These are phyloP conservation scores for Auxenochlorella pyrenoidosa DNA, from an alignment of 139 green algal genomes.

Conservation along the genomic window DNA sequence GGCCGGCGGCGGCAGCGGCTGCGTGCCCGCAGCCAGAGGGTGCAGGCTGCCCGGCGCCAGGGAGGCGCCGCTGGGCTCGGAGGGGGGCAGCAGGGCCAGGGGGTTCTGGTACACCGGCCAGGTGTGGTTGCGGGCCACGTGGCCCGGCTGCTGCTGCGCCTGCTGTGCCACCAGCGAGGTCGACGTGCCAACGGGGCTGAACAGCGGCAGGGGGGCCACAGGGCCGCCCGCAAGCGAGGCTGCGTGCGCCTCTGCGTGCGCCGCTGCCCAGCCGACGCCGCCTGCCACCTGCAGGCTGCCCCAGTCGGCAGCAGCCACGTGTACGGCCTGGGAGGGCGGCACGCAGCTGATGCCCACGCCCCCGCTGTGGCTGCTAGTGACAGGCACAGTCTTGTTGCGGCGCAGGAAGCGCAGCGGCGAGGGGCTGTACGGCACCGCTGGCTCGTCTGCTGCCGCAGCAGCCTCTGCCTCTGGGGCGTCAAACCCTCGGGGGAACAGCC, in stretches of 20 bases:
- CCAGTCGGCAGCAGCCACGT: not conserved
- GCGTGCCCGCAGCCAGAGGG: not conserved
- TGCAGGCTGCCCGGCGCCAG: not conserved
- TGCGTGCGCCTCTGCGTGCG: not conserved
- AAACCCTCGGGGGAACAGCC: slow-evolving; percentile 28
- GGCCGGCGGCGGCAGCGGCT: not conserved
- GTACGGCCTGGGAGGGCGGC: no score
- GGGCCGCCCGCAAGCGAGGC: no score
- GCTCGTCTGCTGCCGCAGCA: not conserved
- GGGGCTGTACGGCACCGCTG: not conserved
- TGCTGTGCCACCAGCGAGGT: not conserved
- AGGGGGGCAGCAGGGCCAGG: not conserved
- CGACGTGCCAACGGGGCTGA: not conserved
- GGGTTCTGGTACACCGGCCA: not conserved
- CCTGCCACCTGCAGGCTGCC: not conserved
- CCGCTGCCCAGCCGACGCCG: not conserved
- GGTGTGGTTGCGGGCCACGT: not conserved
- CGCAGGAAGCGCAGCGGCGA: slow-evolving; percentile 34
- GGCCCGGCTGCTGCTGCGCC: not conserved
- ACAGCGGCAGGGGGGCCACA: not conserved
- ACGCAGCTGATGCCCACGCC: not conserved
- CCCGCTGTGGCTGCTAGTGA: not conserved
- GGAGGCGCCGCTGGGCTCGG: not conserved
- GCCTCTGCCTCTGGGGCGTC: not conserved
- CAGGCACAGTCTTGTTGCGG: slow-evolving; percentile 26